phyloP scores from a whole-genome alignment of 306 rosid species.

The Sphenostylis stenocarpa region DNA sequence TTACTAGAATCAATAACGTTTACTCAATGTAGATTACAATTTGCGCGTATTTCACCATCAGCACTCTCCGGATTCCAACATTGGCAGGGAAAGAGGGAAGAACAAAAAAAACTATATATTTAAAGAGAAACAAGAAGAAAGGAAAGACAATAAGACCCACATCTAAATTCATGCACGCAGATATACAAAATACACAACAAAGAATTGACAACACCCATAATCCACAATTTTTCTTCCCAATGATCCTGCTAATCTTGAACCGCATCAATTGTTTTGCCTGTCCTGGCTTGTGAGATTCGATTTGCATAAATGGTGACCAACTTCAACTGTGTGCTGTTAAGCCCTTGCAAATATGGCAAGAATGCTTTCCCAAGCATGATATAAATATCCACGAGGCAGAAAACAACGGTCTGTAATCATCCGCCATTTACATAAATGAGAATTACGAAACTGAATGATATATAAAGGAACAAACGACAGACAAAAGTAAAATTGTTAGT shows the following conservation, averaged over 20 bases:
- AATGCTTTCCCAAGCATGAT: conserved; percentile 98
- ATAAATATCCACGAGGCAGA: conserved; percentile 96
- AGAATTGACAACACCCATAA: conserved; percentile 46
- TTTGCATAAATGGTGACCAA: conserved; percentile 96
- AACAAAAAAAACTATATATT: conserved; percentile 28
- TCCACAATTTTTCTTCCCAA: conserved; percentile 36
- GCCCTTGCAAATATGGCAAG: conserved; percentile 92
- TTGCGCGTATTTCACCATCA: conserved; percentile 51
- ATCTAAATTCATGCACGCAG: conserved; percentile 70
- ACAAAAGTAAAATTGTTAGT: conserved; percentile 8
- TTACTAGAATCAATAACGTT: conserved; percentile 49
- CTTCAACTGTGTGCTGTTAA: conserved; percentile 90
- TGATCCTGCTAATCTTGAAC: conserved; percentile 53
- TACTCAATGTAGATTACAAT: conserved; percentile 52
- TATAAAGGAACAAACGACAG: background rate
- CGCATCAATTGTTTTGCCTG: conserved; percentile 64
- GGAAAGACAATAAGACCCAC: conserved; percentile 37
- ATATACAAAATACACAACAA: conserved; percentile 81
- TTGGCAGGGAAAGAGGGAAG: conserved; percentile 30
- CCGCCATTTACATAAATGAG: conserved; percentile 35
- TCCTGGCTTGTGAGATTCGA: conserved; percentile 95
- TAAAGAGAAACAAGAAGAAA: conserved; percentile 21
- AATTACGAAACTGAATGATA: conserved; percentile 3
- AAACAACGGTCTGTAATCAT: conserved; percentile 91
- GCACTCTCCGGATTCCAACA: conserved; percentile 53